Base-by-base conservation (phyloP, 306 rosid genomes). In the Gastrolobium bilobum region DNA sequence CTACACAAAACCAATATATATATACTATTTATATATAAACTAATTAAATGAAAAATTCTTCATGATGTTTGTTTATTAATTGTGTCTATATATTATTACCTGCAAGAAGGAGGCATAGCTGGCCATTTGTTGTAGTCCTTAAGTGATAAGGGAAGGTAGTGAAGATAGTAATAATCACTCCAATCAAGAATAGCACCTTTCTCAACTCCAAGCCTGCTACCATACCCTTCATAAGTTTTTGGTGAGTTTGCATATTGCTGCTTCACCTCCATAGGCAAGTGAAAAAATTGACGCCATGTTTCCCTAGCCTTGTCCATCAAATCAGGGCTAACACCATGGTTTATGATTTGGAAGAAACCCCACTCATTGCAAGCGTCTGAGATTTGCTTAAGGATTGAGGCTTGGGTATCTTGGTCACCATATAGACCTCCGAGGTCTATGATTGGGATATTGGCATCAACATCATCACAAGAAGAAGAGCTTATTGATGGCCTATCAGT, bases 161-260 rank as follows among this genome's bases (percentile, higher is more conserved):
- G 98, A 70, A 94, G 93, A 75, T 14, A 94, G 26, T 90, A 94
- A 20, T 91, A 94, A 65, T 94, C 97, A 74, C 97, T 92, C 98
- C 97, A 94, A 73, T 94, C 98, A 71, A 94, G 96, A 87, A 89
- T 85, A 76, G 97, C 97, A 5, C 94, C 96, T 61, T 87, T 91
- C 35, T 91, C 84, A 39, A 91, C 64, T 1, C 97, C 98, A n/a
- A 91, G 89, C 6, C 98, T 88, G 53, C 97, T 91, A 0, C 98
- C 98, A 79, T 94, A 94, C 0, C 98, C 98, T 78, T 94, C 98
- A 43, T 94, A 94, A 11, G 97, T 94, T 57, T 47, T 89, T 0
- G 98, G 98, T 0, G 89, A 87, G 63, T 94, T 94, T 0, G 94
- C 96, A 47, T 90, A 90, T 6, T 38, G 75, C 10, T 91, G 94